These are phyloP conservation scores for Sarocladium oryzae DNA, from an alignment of 2,329 filamentous ascomycete genomes.

Conservation along the genomic window DNA sequence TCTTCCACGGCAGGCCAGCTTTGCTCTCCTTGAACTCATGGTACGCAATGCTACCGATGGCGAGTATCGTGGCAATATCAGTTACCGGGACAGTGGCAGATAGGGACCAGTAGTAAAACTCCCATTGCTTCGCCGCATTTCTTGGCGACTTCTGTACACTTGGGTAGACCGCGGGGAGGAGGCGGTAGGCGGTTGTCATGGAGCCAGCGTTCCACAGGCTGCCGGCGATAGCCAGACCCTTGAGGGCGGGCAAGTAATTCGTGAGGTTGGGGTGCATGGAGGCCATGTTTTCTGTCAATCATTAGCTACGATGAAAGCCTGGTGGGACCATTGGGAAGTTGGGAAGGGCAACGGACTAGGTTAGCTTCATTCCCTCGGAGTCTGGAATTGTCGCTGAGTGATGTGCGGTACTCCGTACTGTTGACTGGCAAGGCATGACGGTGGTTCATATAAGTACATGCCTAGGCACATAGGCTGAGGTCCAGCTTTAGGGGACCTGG, in stretches of 20 bases:
- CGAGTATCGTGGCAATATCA: slow-evolving; percentile 14
- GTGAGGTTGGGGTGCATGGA: too few relatives aligned
- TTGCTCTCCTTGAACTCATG: not conserved
- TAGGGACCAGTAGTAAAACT: slow-evolving; percentile 16
- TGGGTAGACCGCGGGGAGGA: slow-evolving; percentile 14
- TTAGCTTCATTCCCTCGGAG: too few relatives aligned
- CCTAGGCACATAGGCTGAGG: too few relatives aligned
- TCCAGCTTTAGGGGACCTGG: too few relatives aligned
- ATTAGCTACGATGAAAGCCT: too few relatives aligned
- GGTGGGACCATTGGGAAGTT: too few relatives aligned
- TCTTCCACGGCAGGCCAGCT: not conserved
- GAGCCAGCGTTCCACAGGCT: slow-evolving; percentile 15
- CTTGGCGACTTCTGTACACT: slow-evolving; percentile 12
- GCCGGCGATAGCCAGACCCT: slow-evolving; percentile 15
- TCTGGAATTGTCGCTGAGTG: too few relatives aligned
- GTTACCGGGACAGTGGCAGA: slow-evolving; percentile 14
- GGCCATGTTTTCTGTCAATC: too few relatives aligned
- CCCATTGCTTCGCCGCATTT: slow-evolving; percentile 16
- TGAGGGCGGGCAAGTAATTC: slow-evolving; percentile 11
- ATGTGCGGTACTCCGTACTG: too few relatives aligned
- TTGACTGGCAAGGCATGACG: too few relatives aligned
- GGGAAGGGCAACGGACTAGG: too few relatives aligned
- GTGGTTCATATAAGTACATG: too few relatives aligned
- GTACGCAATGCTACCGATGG: slow-evolving; percentile 11
- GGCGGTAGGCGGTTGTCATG: slow-evolving; percentile 16